A percentile compares a stretch with the other conserved stretches of the same genome.
Evolutionary conservation across 2,329 filamentous ascomycete species (phyloP).

Genomic region (Beauveria bassiana): DNA sequence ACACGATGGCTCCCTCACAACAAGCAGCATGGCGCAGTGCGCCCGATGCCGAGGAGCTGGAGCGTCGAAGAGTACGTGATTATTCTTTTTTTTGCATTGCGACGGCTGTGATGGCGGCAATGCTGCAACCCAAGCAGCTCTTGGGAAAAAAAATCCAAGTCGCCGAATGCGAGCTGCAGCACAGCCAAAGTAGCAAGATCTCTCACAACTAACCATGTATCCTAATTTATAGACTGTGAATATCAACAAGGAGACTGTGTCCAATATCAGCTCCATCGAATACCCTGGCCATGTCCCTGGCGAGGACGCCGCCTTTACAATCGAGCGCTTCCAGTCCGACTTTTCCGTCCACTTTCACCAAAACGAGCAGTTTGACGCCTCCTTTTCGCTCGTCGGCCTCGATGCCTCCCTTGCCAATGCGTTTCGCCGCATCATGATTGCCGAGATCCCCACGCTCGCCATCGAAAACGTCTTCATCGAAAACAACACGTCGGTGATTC

Average conservation of each 20-base stretch:
- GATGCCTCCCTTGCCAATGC: constrained; percentile 94
- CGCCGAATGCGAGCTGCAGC: neutral
- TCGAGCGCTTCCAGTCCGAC: constrained; percentile 61
- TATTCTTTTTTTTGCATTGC: neutral
- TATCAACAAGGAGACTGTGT: constrained; percentile 84
- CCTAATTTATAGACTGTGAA: constrained; percentile 60
- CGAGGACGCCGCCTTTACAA: constrained; percentile 75
- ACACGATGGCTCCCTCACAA: constrained; percentile 25
- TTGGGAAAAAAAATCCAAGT: neutral
- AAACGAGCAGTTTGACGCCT: constrained; percentile 67
- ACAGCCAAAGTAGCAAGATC: neutral
- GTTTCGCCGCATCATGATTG: constrained; percentile 90
- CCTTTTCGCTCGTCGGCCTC: constrained; percentile 85
- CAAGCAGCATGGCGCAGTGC: constrained; percentile 27
- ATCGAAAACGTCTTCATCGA: constrained; percentile 90
- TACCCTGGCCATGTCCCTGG: constrained; percentile 87
- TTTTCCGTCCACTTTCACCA: constrained; percentile 78
- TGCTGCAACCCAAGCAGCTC: neutral
- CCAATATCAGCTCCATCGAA: constrained; percentile 80
- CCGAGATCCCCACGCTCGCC: constrained; percentile 88
- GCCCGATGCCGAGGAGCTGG: constrained; percentile 48
- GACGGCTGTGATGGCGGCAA: neutral
- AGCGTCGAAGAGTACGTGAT: constrained; percentile 50
- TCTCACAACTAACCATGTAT: constrained; percentile 2
- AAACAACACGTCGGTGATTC: constrained; percentile 96